A percentile compares a stretch with the other conserved stretches of the same genome.
phyloP scores from a whole-genome alignment of 257 asterid genomes.

The Solanum megistacrolobum region DNA sequence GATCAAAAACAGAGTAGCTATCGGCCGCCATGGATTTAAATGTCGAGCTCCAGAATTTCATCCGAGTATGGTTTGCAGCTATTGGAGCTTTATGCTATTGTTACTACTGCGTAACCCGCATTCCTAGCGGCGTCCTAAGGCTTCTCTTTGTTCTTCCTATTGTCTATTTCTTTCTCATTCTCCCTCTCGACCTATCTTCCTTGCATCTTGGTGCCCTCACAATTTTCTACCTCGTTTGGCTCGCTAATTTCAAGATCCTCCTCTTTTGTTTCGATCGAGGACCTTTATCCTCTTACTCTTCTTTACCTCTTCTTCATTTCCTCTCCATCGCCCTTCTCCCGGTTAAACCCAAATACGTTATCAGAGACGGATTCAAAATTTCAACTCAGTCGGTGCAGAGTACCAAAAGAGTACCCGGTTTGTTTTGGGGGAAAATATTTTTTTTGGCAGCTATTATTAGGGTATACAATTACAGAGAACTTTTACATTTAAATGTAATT shows the following conservation, averaged over 20 bases:
- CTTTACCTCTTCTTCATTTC: constrained; percentile 30
- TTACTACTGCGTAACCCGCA: constrained; percentile 23
- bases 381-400: background rate
- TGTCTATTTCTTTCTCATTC: constrained; percentile 23
- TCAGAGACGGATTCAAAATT: background rate
- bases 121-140: constrained; percentile 34
- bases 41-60: constrained; percentile 22
- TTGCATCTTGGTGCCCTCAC: constrained; percentile 23
- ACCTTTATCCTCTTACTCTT: constrained; percentile 25
- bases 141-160: constrained; percentile 40
- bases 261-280: constrained; percentile 56
- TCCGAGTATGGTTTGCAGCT: constrained; percentile 6
- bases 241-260: constrained; percentile 40
- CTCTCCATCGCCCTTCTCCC: constrained; percentile 42
- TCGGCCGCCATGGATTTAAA: background rate
- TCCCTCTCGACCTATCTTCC: constrained; percentile 31
- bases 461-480: background rate
- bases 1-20: background rate
- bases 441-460: background rate
- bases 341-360: background rate
- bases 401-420: background rate
- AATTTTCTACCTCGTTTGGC: constrained; percentile 47
- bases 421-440: background rate
- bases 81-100: constrained; percentile 26
- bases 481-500: background rate